Evolutionary conservation across 257 asterid genomes (phyloP), one percentile per base, ranked within the genome.

Genomic region (Nicotiana obtusifolia): DNA sequence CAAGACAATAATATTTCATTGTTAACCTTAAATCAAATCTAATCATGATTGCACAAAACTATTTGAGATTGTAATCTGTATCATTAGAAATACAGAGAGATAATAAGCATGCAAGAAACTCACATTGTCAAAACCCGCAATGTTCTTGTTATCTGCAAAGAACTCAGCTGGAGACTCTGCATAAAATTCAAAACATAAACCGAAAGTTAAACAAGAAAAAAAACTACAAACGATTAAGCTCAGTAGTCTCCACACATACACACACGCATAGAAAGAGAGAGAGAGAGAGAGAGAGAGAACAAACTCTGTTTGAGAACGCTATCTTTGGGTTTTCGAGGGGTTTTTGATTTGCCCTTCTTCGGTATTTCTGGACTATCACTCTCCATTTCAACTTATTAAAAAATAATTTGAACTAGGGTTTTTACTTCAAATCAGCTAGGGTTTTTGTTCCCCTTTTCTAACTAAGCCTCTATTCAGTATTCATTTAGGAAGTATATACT

Each of bases 81-180:
- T 16, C 20, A 80, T 30, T 28, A 15, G 64, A 64, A 17, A 28
- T 61, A 79, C 1, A 59, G 41, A 64, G 28, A 52, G 17, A 62
- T 13, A 54, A 14, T 2, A 7, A 41, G 19, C 37, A 66, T 7
- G n/a, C 11, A 75, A 35, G 69, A 87, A 82, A 66, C 94, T 88
- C 88, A 94, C 98, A 78, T 92, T 94, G 85, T 94, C 98, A 86
- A 94, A 94, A n/a, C 97, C 97, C 41, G 98, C 97, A 76, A 94
- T 94, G 81, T 94, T 94, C 93, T 94, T 94, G 88, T 94, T 94
- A 77, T 94, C 98, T 1, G 98, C 98, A 77, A 92, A 94, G 89
- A 94, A 94, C 88, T 94, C 98, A 83, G 98, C 97, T 13, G 98
- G 97, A 80, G 98, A 94, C 82, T 94, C 98, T 94, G 92, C 89